Percentiles rank a stretch among this genome's conserved stretches.
phyloP scores from a whole-genome alignment of 2,329 filamentous ascomycete species.

The Epichloe glyceriae region DNA sequence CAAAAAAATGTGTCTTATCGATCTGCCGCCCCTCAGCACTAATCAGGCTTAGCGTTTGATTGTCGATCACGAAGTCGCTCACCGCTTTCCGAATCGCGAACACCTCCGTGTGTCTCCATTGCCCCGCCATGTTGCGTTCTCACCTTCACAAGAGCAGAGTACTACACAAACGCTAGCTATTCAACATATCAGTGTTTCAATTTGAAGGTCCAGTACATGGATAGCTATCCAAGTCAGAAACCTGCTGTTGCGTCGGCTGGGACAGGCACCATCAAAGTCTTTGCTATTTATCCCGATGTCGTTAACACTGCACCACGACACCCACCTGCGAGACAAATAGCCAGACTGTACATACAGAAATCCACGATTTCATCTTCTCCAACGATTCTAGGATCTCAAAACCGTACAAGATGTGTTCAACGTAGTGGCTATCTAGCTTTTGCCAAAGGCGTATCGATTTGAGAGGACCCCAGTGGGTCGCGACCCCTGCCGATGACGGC shows the following conservation, averaged over 20 bases:
- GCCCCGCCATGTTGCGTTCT: too few species aligned
- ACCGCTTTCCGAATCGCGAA: constrained; percentile 17
- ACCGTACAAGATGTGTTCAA: too few species aligned
- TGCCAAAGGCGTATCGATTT: too few species aligned
- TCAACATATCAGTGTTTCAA: too few species aligned
- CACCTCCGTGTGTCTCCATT: not conserved
- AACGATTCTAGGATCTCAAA: too few species aligned
- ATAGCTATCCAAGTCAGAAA: too few species aligned
- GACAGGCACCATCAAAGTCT: not conserved
- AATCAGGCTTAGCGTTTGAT: constrained; percentile 11
- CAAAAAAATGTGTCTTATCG: constrained; percentile 26
- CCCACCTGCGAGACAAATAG: too few species aligned
- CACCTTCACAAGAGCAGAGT: not conserved
- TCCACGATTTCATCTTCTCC: too few species aligned
- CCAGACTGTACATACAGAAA: too few species aligned
- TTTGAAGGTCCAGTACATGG: too few species aligned
- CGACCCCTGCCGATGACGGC: constrained; percentile 7
- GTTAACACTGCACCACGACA: not conserved
- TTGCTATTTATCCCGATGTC: not conserved
- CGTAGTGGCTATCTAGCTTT: too few species aligned
- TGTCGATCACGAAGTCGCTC: constrained; percentile 4
- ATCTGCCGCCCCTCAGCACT: constrained; percentile 25
- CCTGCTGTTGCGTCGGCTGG: not conserved
- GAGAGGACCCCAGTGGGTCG: constrained; percentile 10
- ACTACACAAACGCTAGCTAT: too few species aligned